Percentiles rank a stretch among this genome's conserved stretches.
These are phyloP conservation scores for Rhodomyrtus psidioides DNA, from an alignment of 441 rosid species.

Conservation along the genomic window DNA sequence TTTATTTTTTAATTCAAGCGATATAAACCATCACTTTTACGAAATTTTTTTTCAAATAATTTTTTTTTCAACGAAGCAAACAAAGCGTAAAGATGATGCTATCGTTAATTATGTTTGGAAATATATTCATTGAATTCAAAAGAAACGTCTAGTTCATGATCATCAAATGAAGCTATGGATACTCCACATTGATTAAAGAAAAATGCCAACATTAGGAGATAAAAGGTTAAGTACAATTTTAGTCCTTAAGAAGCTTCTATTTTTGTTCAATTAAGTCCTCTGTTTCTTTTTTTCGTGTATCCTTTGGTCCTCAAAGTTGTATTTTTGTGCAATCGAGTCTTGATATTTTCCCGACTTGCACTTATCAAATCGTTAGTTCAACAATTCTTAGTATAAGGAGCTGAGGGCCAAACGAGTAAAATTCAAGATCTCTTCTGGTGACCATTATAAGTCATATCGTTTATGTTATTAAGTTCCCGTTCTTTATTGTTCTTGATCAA, in stretches of 20 bases:
- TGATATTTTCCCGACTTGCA: not conserved
- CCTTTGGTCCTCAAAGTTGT: not conserved
- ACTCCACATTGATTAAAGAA: not conserved
- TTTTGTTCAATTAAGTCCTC: not conserved
- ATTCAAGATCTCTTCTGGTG: no score
- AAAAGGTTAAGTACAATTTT: not conserved
- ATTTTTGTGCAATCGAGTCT: not conserved
- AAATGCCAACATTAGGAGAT: not conserved
- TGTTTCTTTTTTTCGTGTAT: not conserved
- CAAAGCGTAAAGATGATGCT: not conserved
- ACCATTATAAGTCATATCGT: no score
- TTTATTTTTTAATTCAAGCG: not conserved
- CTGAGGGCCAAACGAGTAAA: no score
- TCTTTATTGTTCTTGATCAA: not conserved
- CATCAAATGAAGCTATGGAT: not conserved
- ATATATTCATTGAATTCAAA: not conserved
- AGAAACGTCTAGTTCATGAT: not conserved
- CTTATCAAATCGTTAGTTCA: rapidly evolving
- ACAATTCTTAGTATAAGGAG: no score
- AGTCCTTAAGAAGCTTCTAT: not conserved
- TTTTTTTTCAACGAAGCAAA: no score
- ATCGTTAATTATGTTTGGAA: not conserved
- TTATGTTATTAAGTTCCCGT: no score
- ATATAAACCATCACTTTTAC: no score
- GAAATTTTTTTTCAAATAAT: no score